Evolutionary conservation across 108 stramenopile species (phyloP).

Genomic region (Skeletonema marinoi): DNA sequence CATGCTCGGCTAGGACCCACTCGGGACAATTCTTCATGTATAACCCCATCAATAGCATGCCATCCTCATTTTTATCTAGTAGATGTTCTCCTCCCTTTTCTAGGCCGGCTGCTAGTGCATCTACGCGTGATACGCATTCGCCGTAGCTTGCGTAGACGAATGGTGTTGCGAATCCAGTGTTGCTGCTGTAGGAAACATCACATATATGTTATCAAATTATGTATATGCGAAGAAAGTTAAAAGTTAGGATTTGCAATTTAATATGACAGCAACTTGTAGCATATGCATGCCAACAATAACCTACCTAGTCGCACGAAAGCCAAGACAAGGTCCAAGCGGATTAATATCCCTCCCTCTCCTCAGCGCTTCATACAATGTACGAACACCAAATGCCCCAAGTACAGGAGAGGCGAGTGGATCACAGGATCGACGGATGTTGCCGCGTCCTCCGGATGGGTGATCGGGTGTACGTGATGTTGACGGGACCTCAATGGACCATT

Average conservation of each 20-base stretch:
- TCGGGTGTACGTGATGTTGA: conserved; percentile 21
- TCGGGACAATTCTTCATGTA: conserved; percentile 95
- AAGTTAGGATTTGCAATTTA: too few species aligned
- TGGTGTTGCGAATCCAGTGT: conserved; percentile 83
- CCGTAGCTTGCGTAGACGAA: conserved; percentile 82
- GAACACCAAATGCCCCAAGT: conserved; percentile 65
- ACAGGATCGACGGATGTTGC: conserved; percentile 45
- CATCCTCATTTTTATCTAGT: conserved; percentile 67
- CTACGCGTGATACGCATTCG: conserved; percentile 74
- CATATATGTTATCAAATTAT: too few species aligned
- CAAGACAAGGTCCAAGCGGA: conserved; percentile 82
- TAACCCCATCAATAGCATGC: conserved; percentile 75
- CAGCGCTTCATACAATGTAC: conserved; percentile 82
- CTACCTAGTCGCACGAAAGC: conserved; percentile 69
- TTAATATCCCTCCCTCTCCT: conserved; percentile 73
- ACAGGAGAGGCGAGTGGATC: conserved; percentile 61
- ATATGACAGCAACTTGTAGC: too few species aligned
- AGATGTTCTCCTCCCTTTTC: conserved; percentile 55
- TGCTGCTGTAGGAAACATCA: conserved; percentile 6
- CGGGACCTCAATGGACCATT: conserved; percentile 49
- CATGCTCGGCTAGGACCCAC: conserved; percentile 94
- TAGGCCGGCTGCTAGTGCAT: conserved; percentile 80
- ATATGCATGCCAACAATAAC: background rate
- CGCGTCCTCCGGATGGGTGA: conserved; percentile 18
- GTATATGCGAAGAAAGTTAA: too few species aligned